Base-by-base conservation (phyloP, 345 rosid genomes). In the Euphorbia tirucalli region DNA sequence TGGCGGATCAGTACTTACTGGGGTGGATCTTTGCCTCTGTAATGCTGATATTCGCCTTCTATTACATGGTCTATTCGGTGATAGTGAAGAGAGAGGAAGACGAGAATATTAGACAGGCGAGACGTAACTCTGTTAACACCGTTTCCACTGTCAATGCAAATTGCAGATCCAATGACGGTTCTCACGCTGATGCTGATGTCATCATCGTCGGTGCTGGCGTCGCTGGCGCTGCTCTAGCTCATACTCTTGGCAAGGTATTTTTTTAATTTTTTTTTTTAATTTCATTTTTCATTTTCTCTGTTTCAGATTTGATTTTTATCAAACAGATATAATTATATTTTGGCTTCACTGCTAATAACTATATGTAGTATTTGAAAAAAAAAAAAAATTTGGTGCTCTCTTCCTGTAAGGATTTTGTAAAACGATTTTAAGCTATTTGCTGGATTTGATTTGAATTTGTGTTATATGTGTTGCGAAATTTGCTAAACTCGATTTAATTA, bases 201-300 rank as follows among this genome's bases (percentile, higher is more conserved):
- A 63, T 69, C 61, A 63, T 69, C 59, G 78, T 69, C 19, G 78
- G 77, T 4, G 77, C 77, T 44, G 77, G 77, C 21, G 77, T 75
- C 5, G 78, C 78, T 25, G 78, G 78, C 65, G 31, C 78, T 27
- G 78, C 78, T 52, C 78, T 75, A 28, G 78, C 78, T 43, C 65
- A 69, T 31, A 75, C 78, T 21, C 74, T 75, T 10, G 78, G 74
- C 74, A 75, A 75, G 78, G 78, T 75, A 13, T 30, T n/a, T 55
- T 32, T 48, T n/a, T n/a, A n/a, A n/a, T n/a, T 19, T 11, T 11
- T 11, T 60, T 19, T 4, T 18, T 58, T 27, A 27, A 0, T 3
- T 1, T 3, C 0, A 14, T n/a, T n/a, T 5, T 8, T 22, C 50
- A 5, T 9, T 63, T 37, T 18, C 21, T 37, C 39, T 24, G 74